Conservation (phyloP, 441 rosid species). For the Eruca vesicaria region DNA sequence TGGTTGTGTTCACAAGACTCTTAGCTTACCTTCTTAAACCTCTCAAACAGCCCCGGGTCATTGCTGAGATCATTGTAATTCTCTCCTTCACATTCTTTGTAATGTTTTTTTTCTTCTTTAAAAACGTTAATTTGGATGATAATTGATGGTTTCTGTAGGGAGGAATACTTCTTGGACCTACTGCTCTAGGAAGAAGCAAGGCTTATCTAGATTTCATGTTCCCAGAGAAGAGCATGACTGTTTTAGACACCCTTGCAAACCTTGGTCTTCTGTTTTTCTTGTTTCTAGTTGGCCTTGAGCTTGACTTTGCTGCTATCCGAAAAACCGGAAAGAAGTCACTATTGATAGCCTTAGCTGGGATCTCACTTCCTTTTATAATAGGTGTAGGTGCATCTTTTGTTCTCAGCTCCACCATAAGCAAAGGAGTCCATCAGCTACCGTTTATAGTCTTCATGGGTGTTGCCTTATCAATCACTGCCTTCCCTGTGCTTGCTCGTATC, state of each 20-base stretch:
- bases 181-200: constrained; percentile 56
- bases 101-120: not conserved
- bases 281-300: constrained; percentile 69
- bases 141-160: constrained; percentile 39
- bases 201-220: constrained; percentile 46
- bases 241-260: constrained; percentile 61
- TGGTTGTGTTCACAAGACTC: constrained; percentile 47
- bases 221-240: constrained; percentile 52
- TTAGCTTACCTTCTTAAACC: constrained; percentile 54
- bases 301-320: constrained; percentile 50
- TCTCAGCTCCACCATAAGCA: constrained; percentile 49
- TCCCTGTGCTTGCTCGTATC: constrained; percentile 70
- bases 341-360: constrained; percentile 54
- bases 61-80: constrained; percentile 66
- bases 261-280: constrained; percentile 64
- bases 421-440: constrained; percentile 40
- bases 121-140: not conserved
- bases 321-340: constrained; percentile 55
- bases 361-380: constrained; percentile 52
- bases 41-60: constrained; percentile 58
- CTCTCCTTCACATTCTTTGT: not conserved
- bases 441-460: constrained; percentile 77
- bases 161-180: constrained; percentile 66
- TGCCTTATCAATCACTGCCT: constrained; percentile 69
- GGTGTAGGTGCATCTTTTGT: constrained; percentile 58